Evolutionary conservation across 176 grass and related monocot species (phyloP).

Genomic region (Raddia distichophylla): DNA sequence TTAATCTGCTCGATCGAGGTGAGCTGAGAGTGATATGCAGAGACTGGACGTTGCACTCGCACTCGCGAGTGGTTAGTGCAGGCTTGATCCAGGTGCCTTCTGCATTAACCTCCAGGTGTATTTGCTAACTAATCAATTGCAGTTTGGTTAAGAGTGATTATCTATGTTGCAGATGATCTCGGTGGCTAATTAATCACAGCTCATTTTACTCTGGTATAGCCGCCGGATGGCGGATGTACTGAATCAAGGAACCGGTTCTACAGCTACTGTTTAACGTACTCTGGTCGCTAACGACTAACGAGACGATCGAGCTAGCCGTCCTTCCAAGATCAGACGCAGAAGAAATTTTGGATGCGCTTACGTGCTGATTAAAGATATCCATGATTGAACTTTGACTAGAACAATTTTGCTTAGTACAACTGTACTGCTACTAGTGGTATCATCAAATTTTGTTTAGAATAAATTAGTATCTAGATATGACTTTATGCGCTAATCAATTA

Average conservation of each 20-base stretch:
- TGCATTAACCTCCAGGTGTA: background rate
- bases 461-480: no score
- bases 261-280: background rate
- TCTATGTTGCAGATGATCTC: background rate
- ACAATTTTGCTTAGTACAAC: background rate
- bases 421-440: no score
- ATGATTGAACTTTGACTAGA: background rate
- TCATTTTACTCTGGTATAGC: background rate
- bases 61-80: constrained; percentile 29
- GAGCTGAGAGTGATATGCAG: background rate
- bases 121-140: background rate
- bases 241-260: background rate
- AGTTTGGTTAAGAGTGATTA: background rate
- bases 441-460: no score
- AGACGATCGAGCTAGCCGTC: background rate
- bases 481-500: no score
- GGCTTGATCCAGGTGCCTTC: background rate
- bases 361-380: background rate
- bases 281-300: background rate
- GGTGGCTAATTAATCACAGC: background rate
- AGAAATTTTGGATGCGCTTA: background rate
- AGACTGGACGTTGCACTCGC: constrained; percentile 24
- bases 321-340: background rate
- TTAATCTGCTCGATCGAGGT: constrained; percentile 1
- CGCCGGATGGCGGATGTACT: background rate